phyloP scores from a whole-genome alignment of 805 yeast species.

The Saturnispora serradocipensis region DNA sequence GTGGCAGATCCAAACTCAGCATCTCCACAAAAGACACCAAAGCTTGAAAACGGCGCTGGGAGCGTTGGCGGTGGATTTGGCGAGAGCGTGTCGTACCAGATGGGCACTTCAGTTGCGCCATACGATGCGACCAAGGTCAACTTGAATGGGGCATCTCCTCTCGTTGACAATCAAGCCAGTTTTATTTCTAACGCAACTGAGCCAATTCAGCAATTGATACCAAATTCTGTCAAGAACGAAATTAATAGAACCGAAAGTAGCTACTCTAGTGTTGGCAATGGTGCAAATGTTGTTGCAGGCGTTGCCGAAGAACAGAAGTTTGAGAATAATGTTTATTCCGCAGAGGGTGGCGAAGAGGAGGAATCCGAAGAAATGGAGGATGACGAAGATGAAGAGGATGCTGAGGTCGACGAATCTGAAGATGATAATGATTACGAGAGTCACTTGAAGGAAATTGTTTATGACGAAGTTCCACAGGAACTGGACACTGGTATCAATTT shows the following conservation, averaged over 20 bases:
- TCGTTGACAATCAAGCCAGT: neutral
- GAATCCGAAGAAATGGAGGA: neutral
- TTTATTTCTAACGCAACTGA: neutral
- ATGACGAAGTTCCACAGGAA: slow-evolving; percentile 2
- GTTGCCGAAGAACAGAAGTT: neutral
- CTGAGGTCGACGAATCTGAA: slow-evolving; percentile 4
- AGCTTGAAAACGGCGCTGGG: neutral
- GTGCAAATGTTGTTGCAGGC: neutral
- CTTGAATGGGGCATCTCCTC: neutral
- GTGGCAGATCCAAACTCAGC: neutral
- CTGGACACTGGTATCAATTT: slow-evolving; percentile 7
- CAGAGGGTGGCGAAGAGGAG: neutral
- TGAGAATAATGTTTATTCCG: neutral
- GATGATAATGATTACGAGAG: slow-evolving; percentile 8
- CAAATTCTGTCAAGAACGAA: neutral
- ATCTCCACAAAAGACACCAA: neutral
- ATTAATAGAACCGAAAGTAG: neutral
- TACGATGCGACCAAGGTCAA: neutral
- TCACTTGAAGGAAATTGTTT: slow-evolving; percentile 12
- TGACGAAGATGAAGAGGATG: neutral
- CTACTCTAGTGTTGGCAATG: neutral
- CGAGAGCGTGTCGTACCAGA: neutral
- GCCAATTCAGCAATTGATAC: neutral
- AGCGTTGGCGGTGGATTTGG: neutral
- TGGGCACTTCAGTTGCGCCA: neutral